phyloP scores from a whole-genome alignment of 805 yeast genomes.

The Myxozyma mucilagina region DNA sequence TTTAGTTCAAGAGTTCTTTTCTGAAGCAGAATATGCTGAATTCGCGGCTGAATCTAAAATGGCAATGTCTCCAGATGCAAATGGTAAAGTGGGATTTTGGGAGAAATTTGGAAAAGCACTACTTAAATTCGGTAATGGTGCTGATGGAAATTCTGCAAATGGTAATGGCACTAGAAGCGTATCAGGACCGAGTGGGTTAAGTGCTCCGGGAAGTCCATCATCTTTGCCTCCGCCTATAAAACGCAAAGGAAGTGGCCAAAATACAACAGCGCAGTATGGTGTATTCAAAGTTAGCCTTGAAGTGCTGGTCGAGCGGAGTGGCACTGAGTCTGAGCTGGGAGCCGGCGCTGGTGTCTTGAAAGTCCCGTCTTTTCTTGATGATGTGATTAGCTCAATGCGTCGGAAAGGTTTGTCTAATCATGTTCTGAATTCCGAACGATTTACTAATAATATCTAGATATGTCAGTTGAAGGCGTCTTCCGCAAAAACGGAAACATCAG shows the following conservation, averaged over 20 bases:
- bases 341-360: conserved; percentile 77
- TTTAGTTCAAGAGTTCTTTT: conserved; percentile 39
- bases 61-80: conserved; percentile 14
- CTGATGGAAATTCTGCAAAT: conserved; percentile 1
- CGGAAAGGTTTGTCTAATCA: conserved; percentile 78
- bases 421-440: not conserved
- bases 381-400: conserved; percentile 74
- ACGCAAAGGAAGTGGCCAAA: conserved; percentile 14
- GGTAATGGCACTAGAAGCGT: not conserved
- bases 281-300: conserved; percentile 83
- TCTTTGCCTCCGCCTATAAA: conserved; percentile 2
- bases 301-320: conserved; percentile 63
- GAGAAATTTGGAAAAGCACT: conserved; percentile 47
- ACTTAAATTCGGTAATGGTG: conserved; percentile 31
- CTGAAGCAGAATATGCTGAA: conserved; percentile 46
- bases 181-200: not conserved
- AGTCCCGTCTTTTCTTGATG: conserved; percentile 86
- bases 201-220: not conserved
- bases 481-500: conserved; percentile 94
- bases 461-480: conserved; percentile 94
- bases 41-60: conserved; percentile 26
- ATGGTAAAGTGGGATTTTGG: conserved; percentile 49
- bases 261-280: conserved; percentile 33
- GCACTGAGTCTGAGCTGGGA: conserved; percentile 81
- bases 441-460: conserved; percentile 33